Evolutionary conservation across 1,284 basidiomycete species (phyloP), one percentile per base, ranked within the genome.

Genomic region (Leccinum olivaceoglutinosum): DNA sequence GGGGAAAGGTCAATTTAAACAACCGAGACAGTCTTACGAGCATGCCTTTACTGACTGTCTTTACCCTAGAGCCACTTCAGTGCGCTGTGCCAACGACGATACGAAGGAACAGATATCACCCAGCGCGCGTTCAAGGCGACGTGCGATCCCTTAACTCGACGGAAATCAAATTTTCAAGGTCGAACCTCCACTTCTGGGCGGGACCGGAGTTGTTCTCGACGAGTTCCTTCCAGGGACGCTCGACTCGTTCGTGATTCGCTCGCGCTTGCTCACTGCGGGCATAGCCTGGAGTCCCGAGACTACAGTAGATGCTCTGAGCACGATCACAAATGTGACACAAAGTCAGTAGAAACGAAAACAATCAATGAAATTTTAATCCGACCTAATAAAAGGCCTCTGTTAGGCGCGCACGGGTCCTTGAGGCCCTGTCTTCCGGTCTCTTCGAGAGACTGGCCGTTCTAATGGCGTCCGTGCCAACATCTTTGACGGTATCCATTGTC

Each of bases 401-500:
- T 1, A 88, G 62, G 0, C 82, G 75, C 1, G 69, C 64, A 9
- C 69, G 74, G 0, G 81, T 80, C 53, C 77, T 77, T 7, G 81
- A 76, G 0, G 78, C 71, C 18, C 78, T 73, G 4, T 85, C 82
- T 64, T 85, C 71, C 0, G 3, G 78, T 76, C 1, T 68, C 21
- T 21, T 75, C 73, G 5, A 78, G 79, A 1, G 74, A 70, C 66
- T 86, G 85, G 2, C 78, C 77, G 76, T 78, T 10, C 83, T 85
- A 38, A 89, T 89, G 7, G 78, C 79, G 41, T 77, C 76, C 0
- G 81, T 82, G 8, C 88, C 88, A 0, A 75, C 78, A 6, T 76
- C 79, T 69, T 87, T 89, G 14, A 82, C 77, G 0, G 79, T 80
- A 44, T 88, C 88, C 83, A 89, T 86, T 1, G 83, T 79, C 66